These are phyloP conservation scores for Thelephora aurantiotincta DNA, from an alignment of 768 basidiomycete genomes.

Conservation along the genomic window DNA sequence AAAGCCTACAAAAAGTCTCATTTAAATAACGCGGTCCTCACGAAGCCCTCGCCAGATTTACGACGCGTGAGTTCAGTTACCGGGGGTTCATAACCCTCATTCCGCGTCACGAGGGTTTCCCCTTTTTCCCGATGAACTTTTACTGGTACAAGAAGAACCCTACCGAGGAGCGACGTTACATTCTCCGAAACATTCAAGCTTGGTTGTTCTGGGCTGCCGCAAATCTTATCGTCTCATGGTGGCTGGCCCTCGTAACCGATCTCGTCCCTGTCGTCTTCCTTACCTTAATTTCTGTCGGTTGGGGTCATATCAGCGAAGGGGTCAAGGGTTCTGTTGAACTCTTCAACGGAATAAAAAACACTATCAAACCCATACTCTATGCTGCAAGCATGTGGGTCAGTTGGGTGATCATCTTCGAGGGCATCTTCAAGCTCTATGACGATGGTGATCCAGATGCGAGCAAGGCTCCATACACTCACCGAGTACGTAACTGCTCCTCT, in stretches of 20 bases:
- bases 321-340: conserved; percentile 55
- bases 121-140: no score
- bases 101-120: no score
- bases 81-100: no score
- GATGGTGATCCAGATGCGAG: conserved; percentile 23
- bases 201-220: conserved; percentile 79
- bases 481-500: conserved; percentile 23
- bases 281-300: conserved; percentile 38
- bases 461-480: conserved; percentile 43
- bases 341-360: conserved; percentile 57
- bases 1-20: no score
- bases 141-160: conserved; percentile 55
- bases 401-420: conserved; percentile 61
- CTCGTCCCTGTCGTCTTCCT: conserved; percentile 43
- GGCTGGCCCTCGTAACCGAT: conserved; percentile 58
- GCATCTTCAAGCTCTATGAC: conserved; percentile 48
- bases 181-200: conserved; percentile 53
- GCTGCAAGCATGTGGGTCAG: conserved; percentile 56
- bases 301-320: conserved; percentile 65
- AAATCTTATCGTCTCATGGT: conserved; percentile 70
- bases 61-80: no score
- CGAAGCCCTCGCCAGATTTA: no score
- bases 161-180: conserved; percentile 38
- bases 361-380: conserved; percentile 59
- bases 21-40: no score